These are phyloP conservation scores for Eucommia ulmoides DNA, from an alignment of 257 asterid species.

Conservation along the genomic window DNA sequence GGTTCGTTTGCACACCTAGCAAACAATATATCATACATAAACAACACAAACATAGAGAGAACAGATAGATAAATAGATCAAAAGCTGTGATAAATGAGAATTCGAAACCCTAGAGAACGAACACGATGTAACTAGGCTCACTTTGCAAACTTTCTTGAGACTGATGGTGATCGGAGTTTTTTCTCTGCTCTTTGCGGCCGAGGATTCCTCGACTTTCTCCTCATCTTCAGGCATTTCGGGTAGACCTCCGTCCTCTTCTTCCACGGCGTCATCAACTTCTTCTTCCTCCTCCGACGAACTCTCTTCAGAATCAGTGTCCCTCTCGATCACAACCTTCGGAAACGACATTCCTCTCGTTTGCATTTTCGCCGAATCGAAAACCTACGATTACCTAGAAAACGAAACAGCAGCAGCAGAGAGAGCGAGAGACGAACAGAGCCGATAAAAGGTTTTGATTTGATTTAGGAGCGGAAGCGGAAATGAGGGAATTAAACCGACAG, in stretches of 20 bases:
- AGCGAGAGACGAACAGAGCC: neutral
- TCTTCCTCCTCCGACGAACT: conserved; percentile 44
- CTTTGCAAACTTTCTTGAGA: conserved; percentile 90
- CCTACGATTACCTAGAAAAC: too few relatives aligned
- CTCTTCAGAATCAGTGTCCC: conserved; percentile 65
- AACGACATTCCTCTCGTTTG: conserved; percentile 44
- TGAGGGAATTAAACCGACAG: neutral
- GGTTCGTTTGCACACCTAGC: conserved; percentile 81
- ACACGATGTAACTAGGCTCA: conserved; percentile 8
- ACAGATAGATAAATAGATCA: neutral
- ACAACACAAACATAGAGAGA: too few relatives aligned
- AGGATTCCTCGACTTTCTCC: conserved; percentile 19
- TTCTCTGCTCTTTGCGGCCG: conserved; percentile 21
- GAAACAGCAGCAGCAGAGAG: too few relatives aligned
- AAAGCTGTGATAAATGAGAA: neutral
- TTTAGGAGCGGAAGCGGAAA: neutral
- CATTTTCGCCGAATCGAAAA: too few relatives aligned
- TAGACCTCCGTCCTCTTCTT: conserved; percentile 9
- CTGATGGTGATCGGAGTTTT: conserved; percentile 56
- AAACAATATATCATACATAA: neutral
- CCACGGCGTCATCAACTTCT: conserved; percentile 8
- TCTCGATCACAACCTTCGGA: conserved; percentile 61
- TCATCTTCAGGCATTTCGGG: conserved; percentile 17
- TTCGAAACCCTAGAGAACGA: neutral
- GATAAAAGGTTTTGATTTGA: neutral